phyloP scores from a whole-genome alignment of 495 filamentous ascomycete genomes.

The Pseudoneurospora amorphoporcata region DNA sequence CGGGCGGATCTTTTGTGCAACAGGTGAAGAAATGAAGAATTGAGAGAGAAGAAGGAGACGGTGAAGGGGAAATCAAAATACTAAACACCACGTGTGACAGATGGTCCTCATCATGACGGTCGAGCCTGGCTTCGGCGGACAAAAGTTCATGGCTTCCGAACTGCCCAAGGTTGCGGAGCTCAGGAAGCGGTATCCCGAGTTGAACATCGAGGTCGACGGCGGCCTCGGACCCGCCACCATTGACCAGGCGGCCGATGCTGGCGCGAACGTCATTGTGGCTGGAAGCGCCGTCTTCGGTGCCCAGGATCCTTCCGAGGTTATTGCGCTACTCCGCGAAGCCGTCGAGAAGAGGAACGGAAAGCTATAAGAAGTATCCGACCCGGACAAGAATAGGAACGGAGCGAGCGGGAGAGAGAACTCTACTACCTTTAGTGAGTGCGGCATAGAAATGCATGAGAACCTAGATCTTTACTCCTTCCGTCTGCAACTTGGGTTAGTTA shows the following conservation, averaged over 20 bases:
- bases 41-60: background rate
- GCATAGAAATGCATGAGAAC: background rate
- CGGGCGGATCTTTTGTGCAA: background rate
- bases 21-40: background rate
- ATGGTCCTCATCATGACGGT: conserved; percentile 99
- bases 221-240: conserved; percentile 82
- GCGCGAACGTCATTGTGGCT: conserved; percentile 96
- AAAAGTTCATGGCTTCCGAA: conserved; percentile 95
- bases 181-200: conserved; percentile 70
- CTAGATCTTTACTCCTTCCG: background rate
- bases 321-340: conserved; percentile 62
- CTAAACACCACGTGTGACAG: conserved; percentile 31
- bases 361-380: conserved; percentile 6
- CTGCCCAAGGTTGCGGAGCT: conserved; percentile 86
- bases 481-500: background rate
- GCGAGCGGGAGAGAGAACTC: background rate
- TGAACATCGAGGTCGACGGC: conserved; percentile 97
- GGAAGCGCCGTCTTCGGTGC: conserved; percentile 97
- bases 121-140: conserved; percentile 92
- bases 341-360: conserved; percentile 52
- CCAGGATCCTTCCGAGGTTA: conserved; percentile 74
- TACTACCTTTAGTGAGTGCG: background rate
- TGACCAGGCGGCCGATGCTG: conserved; percentile 87
- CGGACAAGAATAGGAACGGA: background rate
- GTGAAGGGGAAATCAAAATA: background rate